A percentile compares a stretch with the other conserved stretches of the same genome.
These are phyloP conservation scores for Aechmea fasciata DNA, from an alignment of 176 grass and related monocot genomes.

Conservation along the genomic window DNA sequence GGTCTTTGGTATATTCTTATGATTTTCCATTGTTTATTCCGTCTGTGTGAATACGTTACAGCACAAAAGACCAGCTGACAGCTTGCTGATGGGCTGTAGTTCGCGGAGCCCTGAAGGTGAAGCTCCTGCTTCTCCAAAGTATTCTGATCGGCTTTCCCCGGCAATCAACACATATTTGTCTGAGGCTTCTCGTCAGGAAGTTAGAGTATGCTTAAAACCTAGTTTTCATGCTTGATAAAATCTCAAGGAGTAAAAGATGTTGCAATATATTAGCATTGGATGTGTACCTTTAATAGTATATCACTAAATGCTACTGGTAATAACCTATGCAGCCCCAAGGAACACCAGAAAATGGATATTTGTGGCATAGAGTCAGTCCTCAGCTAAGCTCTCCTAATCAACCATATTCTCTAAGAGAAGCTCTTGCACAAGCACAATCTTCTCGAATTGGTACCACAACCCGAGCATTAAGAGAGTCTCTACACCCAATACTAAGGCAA, in stretches of 20 bases:
- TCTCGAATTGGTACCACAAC: conserved; percentile 85
- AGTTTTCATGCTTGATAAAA: background rate
- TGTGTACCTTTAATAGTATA: background rate
- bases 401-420: conserved; percentile 97
- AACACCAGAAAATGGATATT: conserved; percentile 92
- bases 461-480: conserved; percentile 82
- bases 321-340: conserved; percentile 68
- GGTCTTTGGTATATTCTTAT: background rate
- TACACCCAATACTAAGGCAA: conserved; percentile 86
- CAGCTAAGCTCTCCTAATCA: conserved; percentile 92
- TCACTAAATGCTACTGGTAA: conserved; percentile 1
- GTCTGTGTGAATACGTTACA: conserved; percentile 31
- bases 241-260: too few relatives aligned
- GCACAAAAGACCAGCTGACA: conserved; percentile 86
- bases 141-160: conserved; percentile 90
- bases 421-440: conserved; percentile 94
- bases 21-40: conserved; percentile 11
- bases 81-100: conserved; percentile 79
- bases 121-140: conserved; percentile 75
- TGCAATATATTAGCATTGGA: conserved; percentile 10
- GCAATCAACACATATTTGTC: conserved; percentile 84
- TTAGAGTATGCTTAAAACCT: conserved; percentile 47
- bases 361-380: conserved; percentile 94
- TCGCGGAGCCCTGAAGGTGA: conserved; percentile 84
- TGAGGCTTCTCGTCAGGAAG: conserved; percentile 97